Base-by-base conservation (phyloP, 78 protist species). In the Planoprotostelium fungivorum region DNA sequence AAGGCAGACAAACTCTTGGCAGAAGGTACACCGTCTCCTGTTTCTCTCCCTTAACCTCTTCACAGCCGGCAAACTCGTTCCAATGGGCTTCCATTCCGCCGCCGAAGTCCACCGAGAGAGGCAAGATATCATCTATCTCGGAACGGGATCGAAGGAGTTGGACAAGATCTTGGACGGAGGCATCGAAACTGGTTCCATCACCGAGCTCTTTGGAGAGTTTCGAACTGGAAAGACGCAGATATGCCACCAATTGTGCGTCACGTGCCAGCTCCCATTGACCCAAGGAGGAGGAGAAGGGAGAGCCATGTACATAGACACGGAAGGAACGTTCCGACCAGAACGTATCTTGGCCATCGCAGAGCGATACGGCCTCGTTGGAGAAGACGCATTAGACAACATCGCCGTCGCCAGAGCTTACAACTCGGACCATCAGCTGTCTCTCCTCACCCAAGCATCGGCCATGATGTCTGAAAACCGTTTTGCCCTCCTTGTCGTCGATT, bases 321-420 rank as follows among this genome's bases (percentile, higher is more conserved):
- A 99, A 86, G 99, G 99, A n/a, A 99, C 99, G 0, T 99, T 99
- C 94, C 96, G 99, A 9, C 99, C 99, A 23, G 98, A 99, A 89
- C 89, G 99, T 10, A 90, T 99, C 28, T 38, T 96, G 1, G 96
- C 94, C 36, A 96, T 97, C 31, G 99, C 99, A 0, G 98, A 97
- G 87, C 94, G 96, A 34, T 97, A 89, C 85, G 97, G 97, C 28
- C 92, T 98, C 36, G 29, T 83, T 36, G 97, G 97, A 38, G 89
- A 95, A 36, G 99, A 97, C 38, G 99, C 98, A 35, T 95, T 99
- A 1, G 99, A 99, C 89, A 99, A 99, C 89, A 96, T 99, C 29
- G 94, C 99, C 9, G 98, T 96, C 86, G 99, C 99, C 23, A 91
- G 99, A 0, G 99, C 99, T 36, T 97, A 98, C 97, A 99, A 98